A percentile compares a stretch with the other conserved stretches of the same genome.
These are phyloP conservation scores for Moesziomyces sp. DNA, from an alignment of 1,284 basidiomycete genomes.

Conservation along the genomic window DNA sequence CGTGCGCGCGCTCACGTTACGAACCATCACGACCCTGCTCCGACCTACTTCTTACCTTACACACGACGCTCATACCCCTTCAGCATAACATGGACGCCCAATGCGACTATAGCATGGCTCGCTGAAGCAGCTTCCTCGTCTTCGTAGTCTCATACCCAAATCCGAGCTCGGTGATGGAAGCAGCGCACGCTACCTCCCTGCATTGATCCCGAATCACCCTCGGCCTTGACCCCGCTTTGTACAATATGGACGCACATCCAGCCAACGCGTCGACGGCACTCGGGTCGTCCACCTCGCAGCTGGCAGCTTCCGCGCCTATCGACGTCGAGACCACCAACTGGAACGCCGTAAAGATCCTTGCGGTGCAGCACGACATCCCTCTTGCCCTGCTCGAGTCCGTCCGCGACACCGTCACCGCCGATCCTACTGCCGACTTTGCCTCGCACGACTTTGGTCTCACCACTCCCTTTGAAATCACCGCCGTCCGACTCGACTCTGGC, in stretches of 20 bases:
- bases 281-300: background rate
- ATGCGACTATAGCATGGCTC: background rate
- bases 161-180: background rate
- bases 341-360: conserved; percentile 59
- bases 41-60: background rate
- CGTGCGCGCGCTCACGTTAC: background rate
- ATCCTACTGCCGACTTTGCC: conserved; percentile 3
- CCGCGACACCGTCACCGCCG: conserved; percentile 16
- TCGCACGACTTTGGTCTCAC: conserved; percentile 49
- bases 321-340: conserved; percentile 63
- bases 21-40: background rate
- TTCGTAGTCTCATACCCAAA: background rate
- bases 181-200: background rate
- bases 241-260: background rate
- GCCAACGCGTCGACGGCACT: background rate
- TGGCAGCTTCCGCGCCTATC: conserved; percentile 3
- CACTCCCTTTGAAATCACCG: conserved; percentile 54
- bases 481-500: conserved; percentile 43
- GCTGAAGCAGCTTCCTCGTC: background rate
- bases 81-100: background rate
- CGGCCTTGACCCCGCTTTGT: too few relatives aligned
- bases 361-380: conserved; percentile 51
- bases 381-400: conserved; percentile 23
- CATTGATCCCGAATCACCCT: background rate
- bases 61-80: background rate